A percentile compares a stretch with the other conserved stretches of the same genome.
Evolutionary conservation across 805 yeast genomes (phyloP).

Genomic region (Maudiozyma turicensis): DNA sequence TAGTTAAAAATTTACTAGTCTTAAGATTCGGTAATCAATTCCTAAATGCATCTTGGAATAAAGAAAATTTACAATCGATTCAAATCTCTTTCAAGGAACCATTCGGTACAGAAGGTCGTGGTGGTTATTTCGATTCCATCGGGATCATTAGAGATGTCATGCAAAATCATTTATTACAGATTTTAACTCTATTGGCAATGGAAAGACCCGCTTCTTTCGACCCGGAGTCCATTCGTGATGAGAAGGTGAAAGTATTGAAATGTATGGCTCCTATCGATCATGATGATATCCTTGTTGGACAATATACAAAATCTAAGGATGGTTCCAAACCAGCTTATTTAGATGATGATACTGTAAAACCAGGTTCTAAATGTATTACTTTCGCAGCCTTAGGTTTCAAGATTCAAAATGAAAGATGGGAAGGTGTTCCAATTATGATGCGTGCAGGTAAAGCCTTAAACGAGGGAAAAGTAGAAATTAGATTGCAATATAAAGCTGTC

Average conservation of each 20-base stretch:
- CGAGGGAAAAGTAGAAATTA: slow-evolving; percentile 88
- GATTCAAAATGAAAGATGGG: slow-evolving; percentile 93
- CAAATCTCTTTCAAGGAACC: slow-evolving; percentile 94
- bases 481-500: slow-evolving; percentile 84
- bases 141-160: slow-evolving; percentile 97
- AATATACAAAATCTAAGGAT: slow-evolving; percentile 74
- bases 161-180: slow-evolving; percentile 95
- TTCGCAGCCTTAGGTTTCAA: slow-evolving; percentile 76
- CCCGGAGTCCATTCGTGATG: slow-evolving; percentile 92
- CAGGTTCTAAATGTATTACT: slow-evolving; percentile 79
- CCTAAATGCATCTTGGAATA: slow-evolving; percentile 84
- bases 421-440: slow-evolving; percentile 90
- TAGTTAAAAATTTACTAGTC: slow-evolving; percentile 88
- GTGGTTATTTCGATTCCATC: slow-evolving; percentile 91
- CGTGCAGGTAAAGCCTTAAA: slow-evolving; percentile 98
- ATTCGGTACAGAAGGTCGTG: slow-evolving; percentile 98
- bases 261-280: slow-evolving; percentile 61
- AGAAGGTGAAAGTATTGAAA: slow-evolving; percentile 85
- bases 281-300: slow-evolving; percentile 72
- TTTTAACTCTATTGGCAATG: slow-evolving; percentile 84
- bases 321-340: slow-evolving; percentile 83
- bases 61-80: slow-evolving; percentile 62
- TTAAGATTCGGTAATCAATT: slow-evolving; percentile 87
- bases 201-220: slow-evolving; percentile 88
- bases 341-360: slow-evolving; percentile 84